Base-by-base conservation (phyloP, 1,139 yeast species). In the Debaryomycetaceae sp. region DNA sequence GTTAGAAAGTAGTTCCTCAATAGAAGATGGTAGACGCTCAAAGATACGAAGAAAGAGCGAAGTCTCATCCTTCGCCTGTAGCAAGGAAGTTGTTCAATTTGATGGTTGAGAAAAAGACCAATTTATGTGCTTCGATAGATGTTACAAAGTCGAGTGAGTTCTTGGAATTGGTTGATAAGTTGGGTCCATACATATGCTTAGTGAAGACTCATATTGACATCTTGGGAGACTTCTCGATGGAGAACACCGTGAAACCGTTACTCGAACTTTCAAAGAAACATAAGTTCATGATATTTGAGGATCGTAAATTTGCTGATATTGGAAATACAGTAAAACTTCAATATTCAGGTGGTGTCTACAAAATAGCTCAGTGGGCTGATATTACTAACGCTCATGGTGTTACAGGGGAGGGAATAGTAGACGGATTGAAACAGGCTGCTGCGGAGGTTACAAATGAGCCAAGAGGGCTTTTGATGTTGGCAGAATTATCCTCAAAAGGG, bases 291-390 rank as follows among this genome's bases (percentile, higher is more conserved):
- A 84, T 91, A 52, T 91, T 91, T 60, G 99, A 91, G 68, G 99
- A 91, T 68, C 80, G 99, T 53, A 95, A 95, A 70, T 95, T 95
- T 67, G 99, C 99, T 27, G 99, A 95, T 65, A 95, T 95, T 57
- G 99, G 99, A n/a, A 89, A 90, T 59, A 95, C 99, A 1, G 99
- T 93, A 42, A 91, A 91, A 68, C 78, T 88, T 37, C 99, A 95
- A 67, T 95, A 93, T 66, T 72, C 85, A 37, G 88, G 95, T 38
- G 99, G 99, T 40, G 84, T 89, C 4, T 90, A 81, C 71, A 81
- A 80, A 60, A 93, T 93, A 50, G 95, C 96, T 8, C 71, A 82
- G 57, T 95, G 99, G 99, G 82, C 99, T 0, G 97, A 95, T 60
- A 88, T 95, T 50, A 91, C 98, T 42, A 95, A 95, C 63, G 99